These are phyloP conservation scores for Ogataea pini DNA, from an alignment of 805 yeast species.

Conservation along the genomic window DNA sequence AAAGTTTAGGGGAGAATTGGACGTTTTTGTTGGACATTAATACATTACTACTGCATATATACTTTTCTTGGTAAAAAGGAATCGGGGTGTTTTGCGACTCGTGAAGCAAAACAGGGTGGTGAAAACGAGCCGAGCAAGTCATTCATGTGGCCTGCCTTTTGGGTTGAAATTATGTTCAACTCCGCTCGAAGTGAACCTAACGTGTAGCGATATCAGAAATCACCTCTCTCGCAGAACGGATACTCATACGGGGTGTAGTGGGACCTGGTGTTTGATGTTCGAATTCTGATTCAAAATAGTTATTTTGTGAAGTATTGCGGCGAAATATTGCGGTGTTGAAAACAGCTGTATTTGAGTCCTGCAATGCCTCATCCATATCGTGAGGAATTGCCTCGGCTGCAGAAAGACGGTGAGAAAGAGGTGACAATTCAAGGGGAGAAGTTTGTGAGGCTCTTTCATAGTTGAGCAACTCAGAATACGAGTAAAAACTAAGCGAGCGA, in stretches of 20 bases:
- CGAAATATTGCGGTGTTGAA: not conserved
- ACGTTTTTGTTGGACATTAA: too few species aligned
- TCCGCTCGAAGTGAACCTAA: too few species aligned
- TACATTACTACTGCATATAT: too few species aligned
- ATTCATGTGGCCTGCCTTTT: too few species aligned
- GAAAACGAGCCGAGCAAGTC: too few species aligned
- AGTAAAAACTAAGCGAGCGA: conserved; percentile 35
- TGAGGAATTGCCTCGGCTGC: conserved; percentile 13
- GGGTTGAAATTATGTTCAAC: too few species aligned
- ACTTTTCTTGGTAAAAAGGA: too few species aligned
- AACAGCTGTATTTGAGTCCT: not conserved
- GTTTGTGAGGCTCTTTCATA: conserved; percentile 24
- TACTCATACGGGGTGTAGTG: not conserved
- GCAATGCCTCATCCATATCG: conserved; percentile 14
- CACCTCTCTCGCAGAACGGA: conserved; percentile 1
- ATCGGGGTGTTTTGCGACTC: too few species aligned
- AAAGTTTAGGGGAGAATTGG: too few species aligned
- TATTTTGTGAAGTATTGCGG: not conserved
- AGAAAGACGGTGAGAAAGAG: conserved; percentile 1
- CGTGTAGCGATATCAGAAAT: too few species aligned
- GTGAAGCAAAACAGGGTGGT: too few species aligned
- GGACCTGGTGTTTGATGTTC: not conserved
- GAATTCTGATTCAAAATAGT: not conserved
- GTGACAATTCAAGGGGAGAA: conserved; percentile 1
- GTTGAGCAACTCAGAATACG: conserved; percentile 35